Conservation (phyloP, 805 yeast genomes). For the Candida insectalens region DNA sequence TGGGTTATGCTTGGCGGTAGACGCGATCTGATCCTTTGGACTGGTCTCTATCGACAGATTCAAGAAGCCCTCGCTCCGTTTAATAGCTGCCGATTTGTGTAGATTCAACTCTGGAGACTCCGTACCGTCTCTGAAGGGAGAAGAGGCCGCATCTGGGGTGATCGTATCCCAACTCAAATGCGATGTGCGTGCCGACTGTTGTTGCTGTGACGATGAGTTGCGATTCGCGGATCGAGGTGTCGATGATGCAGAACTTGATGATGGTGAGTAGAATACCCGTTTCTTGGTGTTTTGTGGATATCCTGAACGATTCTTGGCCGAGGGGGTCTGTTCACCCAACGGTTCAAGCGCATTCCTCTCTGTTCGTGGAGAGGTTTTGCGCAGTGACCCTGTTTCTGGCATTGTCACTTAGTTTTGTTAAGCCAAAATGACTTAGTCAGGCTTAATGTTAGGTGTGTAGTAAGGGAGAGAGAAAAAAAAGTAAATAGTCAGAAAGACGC, state of each 20-base stretch:
- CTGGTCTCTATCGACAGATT: conserved; percentile 38
- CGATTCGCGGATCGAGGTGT: conserved; percentile 5
- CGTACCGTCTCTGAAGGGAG: not conserved
- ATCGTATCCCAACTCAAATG: not conserved
- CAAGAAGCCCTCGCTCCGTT: conserved; percentile 44
- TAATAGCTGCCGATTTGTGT: conserved; percentile 24
- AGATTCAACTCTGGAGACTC: not conserved
- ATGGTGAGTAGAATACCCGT: conserved; percentile 19
- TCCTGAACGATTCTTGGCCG: conserved; percentile 17
- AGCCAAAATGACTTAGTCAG: too few relatives aligned
- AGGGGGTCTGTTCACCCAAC: conserved; percentile 14
- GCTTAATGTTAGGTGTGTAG: too few relatives aligned
- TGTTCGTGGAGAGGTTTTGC: conserved; percentile 3
- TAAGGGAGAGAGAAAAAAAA: not conserved
- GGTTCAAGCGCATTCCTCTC: conserved; percentile 4
- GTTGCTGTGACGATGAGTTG: not conserved
- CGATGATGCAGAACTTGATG: conserved; percentile 13
- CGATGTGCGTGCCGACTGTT: not conserved
- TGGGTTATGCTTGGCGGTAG: not conserved
- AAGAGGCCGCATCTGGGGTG: not conserved
- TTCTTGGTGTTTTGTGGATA: conserved; percentile 21
- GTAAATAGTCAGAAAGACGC: not conserved
- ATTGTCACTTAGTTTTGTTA: not conserved
- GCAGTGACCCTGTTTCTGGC: conserved; percentile 1
- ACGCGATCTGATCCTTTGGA: conserved; percentile 5